Evolutionary conservation across 1,284 basidiomycete species (phyloP), one percentile per base, ranked within the genome.

Genomic region (Uromyces viciae-fabae): DNA sequence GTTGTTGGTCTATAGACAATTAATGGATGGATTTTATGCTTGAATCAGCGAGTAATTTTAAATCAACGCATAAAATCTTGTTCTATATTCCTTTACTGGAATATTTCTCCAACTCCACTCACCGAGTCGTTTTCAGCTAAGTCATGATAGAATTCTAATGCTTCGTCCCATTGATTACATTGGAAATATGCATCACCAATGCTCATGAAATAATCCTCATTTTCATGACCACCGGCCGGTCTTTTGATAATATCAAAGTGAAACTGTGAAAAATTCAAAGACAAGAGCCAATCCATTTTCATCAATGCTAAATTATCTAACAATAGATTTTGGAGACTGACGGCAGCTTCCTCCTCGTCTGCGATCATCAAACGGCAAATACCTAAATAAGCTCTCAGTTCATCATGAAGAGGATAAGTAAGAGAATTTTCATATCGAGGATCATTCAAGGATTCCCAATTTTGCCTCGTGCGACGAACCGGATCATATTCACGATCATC

Each of bases 401-500:
- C 93, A 4, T 92, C 88, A 83, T 96, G 93, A 64, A 98, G 87
- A 3, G 88, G 88, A 84, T 91, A 91, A 66, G 88, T 88, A 0
- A 82, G 84, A 9, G 85, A 85, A 25, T 77, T 7, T 77, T 86
- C 85, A 22, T 86, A 85, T 75, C 84, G 83, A 14, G 83, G 82
- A 66, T 71, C 85, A 82, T 28, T 84, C 83, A 25, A 84, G 85
- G n/a, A 84, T 83, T 17, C 84, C 75, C 84, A 86, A 33, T 83
- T 85, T 17, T 42, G 82, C 68, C 84, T 81, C 22, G 58, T 81
- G 82, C 75, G 83, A 8, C 88, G 89, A 15, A 87, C 86, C 1
- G 89, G 85, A 84, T 95, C 93, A 84, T 90, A 97, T 86, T 98
- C 95, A 77, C 94, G 88, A 85, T 98, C 95, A 85, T 97, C 96